Conservation (phyloP, 768 basidiomycete genomes). For the Vishniacozyma victoriae region DNA sequence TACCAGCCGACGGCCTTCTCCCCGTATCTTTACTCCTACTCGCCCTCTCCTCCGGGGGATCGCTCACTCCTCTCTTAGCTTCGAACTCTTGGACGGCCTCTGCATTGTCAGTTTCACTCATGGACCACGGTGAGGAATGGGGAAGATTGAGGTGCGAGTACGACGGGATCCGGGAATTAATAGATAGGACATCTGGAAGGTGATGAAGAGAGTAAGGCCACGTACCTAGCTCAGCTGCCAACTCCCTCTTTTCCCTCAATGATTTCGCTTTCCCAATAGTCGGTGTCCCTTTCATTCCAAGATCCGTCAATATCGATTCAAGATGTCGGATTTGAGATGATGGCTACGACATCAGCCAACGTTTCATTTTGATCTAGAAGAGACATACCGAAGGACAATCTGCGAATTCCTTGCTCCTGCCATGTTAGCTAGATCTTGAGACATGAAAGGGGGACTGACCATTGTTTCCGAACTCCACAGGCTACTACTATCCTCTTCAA, state of each 20-base stretch:
- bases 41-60: too few relatives aligned
- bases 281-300: slow-evolving; percentile 74
- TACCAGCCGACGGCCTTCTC: background rate
- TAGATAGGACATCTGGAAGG: background rate
- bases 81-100: slow-evolving; percentile 40
- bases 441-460: slow-evolving; percentile 16
- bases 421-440: background rate
- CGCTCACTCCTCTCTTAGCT: slow-evolving; percentile 26
- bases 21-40: background rate
- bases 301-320: slow-evolving; percentile 12
- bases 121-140: background rate
- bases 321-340: slow-evolving; percentile 27
- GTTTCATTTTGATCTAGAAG: background rate
- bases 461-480: slow-evolving; percentile 41
- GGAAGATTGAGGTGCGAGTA: background rate
- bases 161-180: background rate
- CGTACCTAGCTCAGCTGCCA: slow-evolving; percentile 71
- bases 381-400: slow-evolving; percentile 24
- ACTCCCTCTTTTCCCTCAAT: slow-evolving; percentile 66
- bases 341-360: slow-evolving; percentile 10
- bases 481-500: slow-evolving; percentile 38
- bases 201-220: background rate
- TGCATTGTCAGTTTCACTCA: slow-evolving; percentile 2
- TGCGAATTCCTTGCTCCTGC: slow-evolving; percentile 38
- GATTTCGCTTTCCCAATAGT: slow-evolving; percentile 74